Percentiles rank a stretch among this genome's conserved stretches.
phyloP scores from a whole-genome alignment of 176 grass and related monocot genomes.

The Phoenix dactylifera region DNA sequence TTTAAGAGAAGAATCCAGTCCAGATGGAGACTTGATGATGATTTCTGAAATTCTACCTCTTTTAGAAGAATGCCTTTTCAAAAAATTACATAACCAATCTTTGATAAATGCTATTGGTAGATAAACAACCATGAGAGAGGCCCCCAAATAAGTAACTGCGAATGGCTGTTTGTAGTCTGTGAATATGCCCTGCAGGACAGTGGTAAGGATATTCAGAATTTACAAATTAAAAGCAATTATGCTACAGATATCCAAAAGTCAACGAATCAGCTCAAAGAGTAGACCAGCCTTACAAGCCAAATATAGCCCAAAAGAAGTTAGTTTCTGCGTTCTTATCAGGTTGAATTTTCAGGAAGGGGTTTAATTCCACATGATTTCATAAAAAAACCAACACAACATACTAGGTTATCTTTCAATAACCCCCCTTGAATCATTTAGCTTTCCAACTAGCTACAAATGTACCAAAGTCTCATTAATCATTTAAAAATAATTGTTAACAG shows the following conservation, averaged over 20 bases:
- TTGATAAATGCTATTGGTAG: constrained; percentile 76
- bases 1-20: constrained; percentile 41
- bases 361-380: neutral
- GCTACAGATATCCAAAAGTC: neutral
- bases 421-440: no score
- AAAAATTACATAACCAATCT: constrained; percentile 50
- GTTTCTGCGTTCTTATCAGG: neutral
- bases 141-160: constrained; percentile 80
- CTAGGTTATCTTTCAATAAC: neutral
- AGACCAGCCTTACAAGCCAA: neutral
- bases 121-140: constrained; percentile 91
- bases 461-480: no score
- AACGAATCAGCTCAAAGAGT: neutral
- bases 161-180: constrained; percentile 92
- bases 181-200: constrained; percentile 69
- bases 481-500: no score
- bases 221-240: neutral
- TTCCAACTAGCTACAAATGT: no score
- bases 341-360: neutral
- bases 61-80: constrained; percentile 36
- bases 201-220: neutral
- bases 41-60: constrained; percentile 37
- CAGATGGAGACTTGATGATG: constrained; percentile 47
- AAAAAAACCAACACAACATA: neutral
- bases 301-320: neutral